These are phyloP conservation scores for Hemileia vastatrix DNA, from an alignment of 1,284 basidiomycete genomes.

Conservation along the genomic window DNA sequence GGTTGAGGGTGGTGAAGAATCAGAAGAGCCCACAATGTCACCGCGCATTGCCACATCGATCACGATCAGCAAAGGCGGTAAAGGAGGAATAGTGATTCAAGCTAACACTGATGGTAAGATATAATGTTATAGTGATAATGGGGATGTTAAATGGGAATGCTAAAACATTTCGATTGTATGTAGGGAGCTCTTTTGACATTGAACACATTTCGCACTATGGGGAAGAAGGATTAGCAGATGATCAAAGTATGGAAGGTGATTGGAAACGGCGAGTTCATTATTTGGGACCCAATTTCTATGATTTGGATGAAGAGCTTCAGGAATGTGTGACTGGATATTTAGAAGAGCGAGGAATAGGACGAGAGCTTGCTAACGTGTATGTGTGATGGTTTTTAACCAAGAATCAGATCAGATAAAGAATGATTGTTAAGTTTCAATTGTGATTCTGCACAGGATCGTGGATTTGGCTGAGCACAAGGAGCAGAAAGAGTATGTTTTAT, in stretches of 20 bases:
- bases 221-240: slow-evolving; percentile 22
- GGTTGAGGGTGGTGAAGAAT: slow-evolving; percentile 5
- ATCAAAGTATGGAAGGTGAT: slow-evolving; percentile 14
- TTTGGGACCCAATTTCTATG: slow-evolving; percentile 20
- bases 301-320: slow-evolving; percentile 19
- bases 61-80: slow-evolving; percentile 12
- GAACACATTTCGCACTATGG: slow-evolving; percentile 23
- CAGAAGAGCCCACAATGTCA: slow-evolving; percentile 3
- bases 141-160: neutral
- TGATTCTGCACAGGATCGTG: neutral
- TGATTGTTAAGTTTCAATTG: too few species aligned
- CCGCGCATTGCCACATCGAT: slow-evolving; percentile 14
- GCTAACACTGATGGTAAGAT: slow-evolving; percentile 21
- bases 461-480: slow-evolving; percentile 20
- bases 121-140: neutral
- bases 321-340: slow-evolving; percentile 8
- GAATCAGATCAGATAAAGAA: too few species aligned
- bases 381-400: neutral
- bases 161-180: neutral
- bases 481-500: slow-evolving; percentile 22
- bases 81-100: slow-evolving; percentile 21
- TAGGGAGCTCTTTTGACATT: slow-evolving; percentile 16
- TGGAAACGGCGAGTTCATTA: slow-evolving; percentile 23
- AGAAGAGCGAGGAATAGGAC: slow-evolving; percentile 19
- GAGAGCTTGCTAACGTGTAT: slow-evolving; percentile 14